These are phyloP conservation scores for Uronychia setigera DNA, from an alignment of 73 alveolate genomes.

Conservation along the genomic window DNA sequence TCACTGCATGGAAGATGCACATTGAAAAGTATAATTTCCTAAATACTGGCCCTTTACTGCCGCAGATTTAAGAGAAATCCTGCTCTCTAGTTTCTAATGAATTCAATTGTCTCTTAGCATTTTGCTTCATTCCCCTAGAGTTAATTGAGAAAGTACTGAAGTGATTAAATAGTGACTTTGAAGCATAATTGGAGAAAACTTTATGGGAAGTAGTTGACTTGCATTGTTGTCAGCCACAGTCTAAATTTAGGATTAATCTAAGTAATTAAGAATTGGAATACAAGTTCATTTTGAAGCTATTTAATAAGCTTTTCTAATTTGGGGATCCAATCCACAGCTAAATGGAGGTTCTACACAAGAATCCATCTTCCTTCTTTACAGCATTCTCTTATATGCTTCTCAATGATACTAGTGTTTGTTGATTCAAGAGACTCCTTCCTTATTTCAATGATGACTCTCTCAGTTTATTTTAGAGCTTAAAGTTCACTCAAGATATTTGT, in stretches of 20 bases:
- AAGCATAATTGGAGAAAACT: conserved; percentile 36
- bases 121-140: conserved; percentile 24
- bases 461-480: conserved; percentile 14
- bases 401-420: conserved; percentile 31
- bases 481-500: conserved; percentile 49
- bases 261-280: no score
- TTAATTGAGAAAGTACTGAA: background rate
- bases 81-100: conserved; percentile 6
- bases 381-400: conserved; percentile 40
- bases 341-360: conserved; percentile 38
- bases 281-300: background rate
- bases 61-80: conserved; percentile 12
- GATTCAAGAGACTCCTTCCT: conserved; percentile 57
- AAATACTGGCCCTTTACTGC: conserved; percentile 15
- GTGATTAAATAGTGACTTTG: conserved; percentile 40
- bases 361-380: conserved; percentile 56
- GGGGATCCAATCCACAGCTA: conserved; percentile 44
- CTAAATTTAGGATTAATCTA: conserved; percentile 34
- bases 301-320: conserved; percentile 34
- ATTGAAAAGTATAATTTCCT: conserved; percentile 36
- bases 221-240: conserved; percentile 51
- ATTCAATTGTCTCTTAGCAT: conserved; percentile 29
- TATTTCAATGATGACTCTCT: conserved; percentile 6
- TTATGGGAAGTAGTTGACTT: conserved; percentile 43
- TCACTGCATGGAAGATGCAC: conserved; percentile 89